A percentile compares a stretch with the other conserved stretches of the same genome.
Evolutionary conservation across 2,329 filamentous ascomycete species (phyloP).

Genomic region (Xylaria sp.): DNA sequence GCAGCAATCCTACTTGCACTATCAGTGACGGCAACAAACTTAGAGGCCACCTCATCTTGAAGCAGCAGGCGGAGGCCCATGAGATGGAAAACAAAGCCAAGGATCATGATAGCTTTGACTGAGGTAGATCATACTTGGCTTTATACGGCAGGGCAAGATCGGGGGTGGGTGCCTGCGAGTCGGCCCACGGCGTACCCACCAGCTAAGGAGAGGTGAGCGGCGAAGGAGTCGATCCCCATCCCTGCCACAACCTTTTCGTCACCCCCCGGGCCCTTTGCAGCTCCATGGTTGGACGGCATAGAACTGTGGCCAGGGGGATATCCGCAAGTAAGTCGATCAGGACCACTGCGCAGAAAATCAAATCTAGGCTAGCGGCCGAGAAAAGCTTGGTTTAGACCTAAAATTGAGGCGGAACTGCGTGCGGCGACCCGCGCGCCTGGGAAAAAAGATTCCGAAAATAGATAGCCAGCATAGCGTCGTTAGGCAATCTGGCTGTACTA

Average conservation of each 20-base stretch:
- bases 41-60: constrained; percentile 30
- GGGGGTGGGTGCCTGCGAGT: constrained; percentile 9
- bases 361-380: constrained; percentile 14
- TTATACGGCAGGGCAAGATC: constrained; percentile 19
- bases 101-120: constrained; percentile 15
- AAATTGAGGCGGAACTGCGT: constrained; percentile 17
- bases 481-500: too few relatives aligned
- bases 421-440: constrained; percentile 10
- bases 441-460: constrained; percentile 17
- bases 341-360: constrained; percentile 13
- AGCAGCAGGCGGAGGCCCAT: constrained; percentile 14
- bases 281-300: constrained; percentile 17
- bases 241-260: constrained; percentile 11
- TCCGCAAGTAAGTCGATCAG: constrained; percentile 12
- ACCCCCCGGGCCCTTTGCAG: constrained; percentile 12
- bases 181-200: not conserved
- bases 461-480: constrained; percentile 12
- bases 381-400: constrained; percentile 18
- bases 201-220: constrained; percentile 7
- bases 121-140: constrained; percentile 17
- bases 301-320: constrained; percentile 26
- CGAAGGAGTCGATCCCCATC: constrained; percentile 21
- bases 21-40: constrained; percentile 25
- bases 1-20: constrained; percentile 25
- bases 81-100: constrained; percentile 17